Conservation (phyloP, 345 rosid genomes). For the Linum tenue region DNA sequence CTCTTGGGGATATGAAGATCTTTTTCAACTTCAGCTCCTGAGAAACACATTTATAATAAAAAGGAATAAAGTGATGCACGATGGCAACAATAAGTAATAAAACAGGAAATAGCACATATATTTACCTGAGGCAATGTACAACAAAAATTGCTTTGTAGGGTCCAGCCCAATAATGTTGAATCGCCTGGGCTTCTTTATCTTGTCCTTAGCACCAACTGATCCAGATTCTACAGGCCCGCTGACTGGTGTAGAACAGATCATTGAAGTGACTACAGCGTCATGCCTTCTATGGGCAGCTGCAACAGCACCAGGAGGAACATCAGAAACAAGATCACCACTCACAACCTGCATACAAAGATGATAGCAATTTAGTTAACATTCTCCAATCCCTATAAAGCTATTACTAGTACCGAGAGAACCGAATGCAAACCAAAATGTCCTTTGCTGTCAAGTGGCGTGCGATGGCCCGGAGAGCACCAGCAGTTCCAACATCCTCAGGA, state of each 20-base stretch:
- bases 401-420: slow-evolving; percentile 9
- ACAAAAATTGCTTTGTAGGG: slow-evolving; percentile 58
- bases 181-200: slow-evolving; percentile 74
- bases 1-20: slow-evolving; percentile 63
- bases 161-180: slow-evolving; percentile 77
- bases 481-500: slow-evolving; percentile 87
- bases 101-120: slow-evolving; percentile 1
- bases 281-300: slow-evolving; percentile 90
- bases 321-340: slow-evolving; percentile 97
- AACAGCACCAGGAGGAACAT: slow-evolving; percentile 86
- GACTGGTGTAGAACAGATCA: slow-evolving; percentile 81
- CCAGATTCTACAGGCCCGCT: slow-evolving; percentile 73
- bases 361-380: slow-evolving; percentile 11
- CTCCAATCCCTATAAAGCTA: slow-evolving; percentile 7
- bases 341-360: slow-evolving; percentile 48
- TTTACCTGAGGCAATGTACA: slow-evolving; percentile 73
- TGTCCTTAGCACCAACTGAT: slow-evolving; percentile 68
- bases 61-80: not conserved
- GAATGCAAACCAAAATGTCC: slow-evolving; percentile 68
- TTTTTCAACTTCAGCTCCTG: slow-evolving; percentile 77
- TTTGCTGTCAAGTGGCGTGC: slow-evolving; percentile 79
- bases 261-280: slow-evolving; percentile 75
- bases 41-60: not conserved
- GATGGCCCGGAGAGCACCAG: slow-evolving; percentile 88
- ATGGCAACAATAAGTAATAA: not conserved